These are phyloP conservation scores for Termitomyces sp. DNA, from an alignment of 768 basidiomycete species.

Conservation along the genomic window DNA sequence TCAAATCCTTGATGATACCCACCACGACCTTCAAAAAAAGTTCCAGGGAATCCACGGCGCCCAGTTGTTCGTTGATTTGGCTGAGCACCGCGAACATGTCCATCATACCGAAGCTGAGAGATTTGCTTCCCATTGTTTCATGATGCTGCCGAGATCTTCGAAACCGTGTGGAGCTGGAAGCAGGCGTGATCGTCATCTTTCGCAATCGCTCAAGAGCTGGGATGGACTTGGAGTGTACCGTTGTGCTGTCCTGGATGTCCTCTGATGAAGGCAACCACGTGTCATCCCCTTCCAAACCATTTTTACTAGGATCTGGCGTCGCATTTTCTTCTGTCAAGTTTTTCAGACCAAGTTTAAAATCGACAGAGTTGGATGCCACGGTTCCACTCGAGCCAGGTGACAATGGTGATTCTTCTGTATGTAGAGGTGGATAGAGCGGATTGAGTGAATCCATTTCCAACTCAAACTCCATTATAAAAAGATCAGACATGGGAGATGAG, in stretches of 20 bases:
- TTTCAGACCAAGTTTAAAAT: background rate
- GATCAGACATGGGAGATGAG: constrained; percentile 11
- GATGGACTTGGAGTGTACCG: constrained; percentile 59
- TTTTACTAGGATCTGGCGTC: background rate
- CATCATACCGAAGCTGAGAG: constrained; percentile 54
- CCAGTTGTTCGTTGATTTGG: constrained; percentile 79
- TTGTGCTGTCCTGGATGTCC: constrained; percentile 68
- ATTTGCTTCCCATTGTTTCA: constrained; percentile 4
- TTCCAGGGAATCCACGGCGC: constrained; percentile 57
- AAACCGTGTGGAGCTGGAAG: background rate
- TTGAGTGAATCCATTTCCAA: constrained; percentile 66
- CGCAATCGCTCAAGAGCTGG: constrained; percentile 66
- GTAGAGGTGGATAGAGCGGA: constrained; percentile 52
- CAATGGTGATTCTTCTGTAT: background rate
- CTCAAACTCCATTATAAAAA: constrained; percentile 78
- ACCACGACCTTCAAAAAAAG: constrained; percentile 68
- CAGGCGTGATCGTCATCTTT: constrained; percentile 28
- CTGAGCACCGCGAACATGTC: constrained; percentile 74
- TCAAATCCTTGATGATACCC: constrained; percentile 68
- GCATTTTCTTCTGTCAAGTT: background rate
- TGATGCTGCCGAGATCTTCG: constrained; percentile 13
- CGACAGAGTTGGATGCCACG: background rate
- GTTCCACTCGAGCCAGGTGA: background rate
- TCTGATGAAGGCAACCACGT: constrained; percentile 45
- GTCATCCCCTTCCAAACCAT: constrained; percentile 11